Evolutionary conservation across 2,329 filamentous ascomycete species (phyloP).

Genomic region (Fusarium avenaceum): DNA sequence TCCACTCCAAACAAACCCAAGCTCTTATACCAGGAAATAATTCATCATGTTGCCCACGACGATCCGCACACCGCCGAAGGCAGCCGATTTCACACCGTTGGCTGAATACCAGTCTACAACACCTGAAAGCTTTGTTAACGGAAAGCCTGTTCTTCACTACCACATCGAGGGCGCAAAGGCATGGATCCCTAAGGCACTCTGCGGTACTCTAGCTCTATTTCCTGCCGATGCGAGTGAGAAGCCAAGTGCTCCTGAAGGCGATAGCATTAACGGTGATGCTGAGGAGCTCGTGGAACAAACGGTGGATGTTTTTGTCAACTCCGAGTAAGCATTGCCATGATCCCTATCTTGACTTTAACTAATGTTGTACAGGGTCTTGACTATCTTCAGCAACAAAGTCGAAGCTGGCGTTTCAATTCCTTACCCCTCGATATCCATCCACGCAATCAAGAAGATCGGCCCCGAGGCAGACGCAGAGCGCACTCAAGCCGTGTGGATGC

Average conservation of each 20-base stretch:
- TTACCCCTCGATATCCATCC: slow-evolving; percentile 80
- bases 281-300: slow-evolving; percentile 59
- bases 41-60: slow-evolving; percentile 63
- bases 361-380: slow-evolving; percentile 60
- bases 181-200: slow-evolving; percentile 68
- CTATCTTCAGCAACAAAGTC: slow-evolving; percentile 71
- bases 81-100: slow-evolving; percentile 73
- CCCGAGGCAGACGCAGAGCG: slow-evolving; percentile 54
- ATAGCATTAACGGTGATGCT: slow-evolving; percentile 50
- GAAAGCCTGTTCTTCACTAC: slow-evolving; percentile 78
- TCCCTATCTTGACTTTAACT: neutral
- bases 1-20: slow-evolving; percentile 37
- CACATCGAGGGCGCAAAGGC: slow-evolving; percentile 70
- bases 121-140: slow-evolving; percentile 77
- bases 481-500: slow-evolving; percentile 72
- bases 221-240: slow-evolving; percentile 55
- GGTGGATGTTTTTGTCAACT: slow-evolving; percentile 71
- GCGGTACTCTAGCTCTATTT: slow-evolving; percentile 68
- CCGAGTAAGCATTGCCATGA: slow-evolving; percentile 60
- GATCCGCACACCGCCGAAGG: slow-evolving; percentile 68
- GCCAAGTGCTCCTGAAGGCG: slow-evolving; percentile 44
- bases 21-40: slow-evolving; percentile 5
- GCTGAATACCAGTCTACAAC: slow-evolving; percentile 79
- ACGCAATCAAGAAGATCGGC: slow-evolving; percentile 75
- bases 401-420: slow-evolving; percentile 75